A percentile compares a stretch with the other conserved stretches of the same genome.
Conservation (phyloP, 352 stramenopile genomes). For the Pythium dissotocum region DNA sequence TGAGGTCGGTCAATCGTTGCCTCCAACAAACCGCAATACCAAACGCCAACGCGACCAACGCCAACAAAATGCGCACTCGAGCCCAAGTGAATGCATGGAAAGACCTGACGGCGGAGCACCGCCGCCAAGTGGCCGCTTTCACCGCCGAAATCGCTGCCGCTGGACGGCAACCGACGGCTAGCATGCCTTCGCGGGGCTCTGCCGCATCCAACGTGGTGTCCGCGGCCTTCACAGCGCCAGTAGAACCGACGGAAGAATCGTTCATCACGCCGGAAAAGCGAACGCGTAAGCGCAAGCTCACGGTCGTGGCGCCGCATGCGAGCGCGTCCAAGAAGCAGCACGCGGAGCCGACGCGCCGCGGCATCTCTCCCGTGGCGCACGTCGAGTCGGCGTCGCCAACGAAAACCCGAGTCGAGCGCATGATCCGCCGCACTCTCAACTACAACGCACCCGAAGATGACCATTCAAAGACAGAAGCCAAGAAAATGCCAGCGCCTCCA, state of each 20-base stretch:
- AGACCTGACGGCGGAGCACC: constrained; percentile 17
- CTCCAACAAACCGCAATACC: neutral
- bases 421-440: constrained; percentile 26
- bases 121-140: constrained; percentile 14
- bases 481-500: neutral
- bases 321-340: neutral
- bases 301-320: neutral
- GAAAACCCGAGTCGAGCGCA: neutral
- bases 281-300: constrained; percentile 22
- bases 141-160: constrained; percentile 23
- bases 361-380: constrained; percentile 20
- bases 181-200: neutral
- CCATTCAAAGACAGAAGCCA: neutral
- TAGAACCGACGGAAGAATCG: neutral
- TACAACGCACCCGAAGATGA: constrained; percentile 9
- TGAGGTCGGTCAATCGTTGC: constrained; percentile 4
- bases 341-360: neutral
- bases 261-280: constrained; percentile 18
- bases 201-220: constrained; percentile 8
- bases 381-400: neutral
- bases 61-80: constrained; percentile 22
- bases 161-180: neutral
- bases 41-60: constrained; percentile 3
- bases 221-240: neutral
- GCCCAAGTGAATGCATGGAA: constrained; percentile 22